A percentile compares a stretch with the other conserved stretches of the same genome.
These are phyloP conservation scores for Chaetomidium leptoderma DNA, from an alignment of 495 filamentous ascomycete species.

Conservation along the genomic window DNA sequence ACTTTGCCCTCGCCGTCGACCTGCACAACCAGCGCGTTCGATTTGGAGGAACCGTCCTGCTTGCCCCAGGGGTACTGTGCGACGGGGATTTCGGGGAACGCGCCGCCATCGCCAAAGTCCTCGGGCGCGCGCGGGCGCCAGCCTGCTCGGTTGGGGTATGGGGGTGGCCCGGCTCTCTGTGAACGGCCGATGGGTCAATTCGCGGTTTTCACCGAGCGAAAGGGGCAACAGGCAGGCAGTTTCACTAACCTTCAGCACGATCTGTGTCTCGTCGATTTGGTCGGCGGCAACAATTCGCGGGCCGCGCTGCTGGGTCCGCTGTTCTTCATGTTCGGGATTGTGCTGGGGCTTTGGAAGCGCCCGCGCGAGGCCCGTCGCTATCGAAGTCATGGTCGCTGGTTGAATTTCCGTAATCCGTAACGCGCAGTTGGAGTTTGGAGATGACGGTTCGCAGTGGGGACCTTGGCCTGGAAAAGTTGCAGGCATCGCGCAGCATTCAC, in stretches of 20 bases:
- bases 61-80: slow-evolving; percentile 96
- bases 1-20: slow-evolving; percentile 89
- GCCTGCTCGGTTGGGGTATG: slow-evolving; percentile 77
- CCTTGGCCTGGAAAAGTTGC: slow-evolving; percentile 25
- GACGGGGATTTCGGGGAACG: slow-evolving; percentile 89
- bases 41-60: slow-evolving; percentile 60
- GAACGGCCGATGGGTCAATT: slow-evolving; percentile 17
- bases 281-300: slow-evolving; percentile 73
- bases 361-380: slow-evolving; percentile 72
- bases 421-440: slow-evolving; percentile 4
- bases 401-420: not conserved
- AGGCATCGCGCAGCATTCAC: slow-evolving; percentile 18
- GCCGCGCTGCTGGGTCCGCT: slow-evolving; percentile 69
- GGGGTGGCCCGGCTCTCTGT: slow-evolving; percentile 77
- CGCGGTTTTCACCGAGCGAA: not conserved
- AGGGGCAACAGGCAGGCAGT: too few relatives aligned
- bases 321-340: slow-evolving; percentile 76
- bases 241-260: slow-evolving; percentile 68
- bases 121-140: slow-evolving; percentile 83
- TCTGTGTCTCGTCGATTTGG: slow-evolving; percentile 77
- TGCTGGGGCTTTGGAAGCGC: slow-evolving; percentile 88
- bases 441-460: slow-evolving; percentile 21
- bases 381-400: slow-evolving; percentile 54
- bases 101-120: slow-evolving; percentile 94
- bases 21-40: slow-evolving; percentile 86